phyloP scores from a whole-genome alignment of 495 filamentous ascomycete genomes.

The Penicillium diatomitis region DNA sequence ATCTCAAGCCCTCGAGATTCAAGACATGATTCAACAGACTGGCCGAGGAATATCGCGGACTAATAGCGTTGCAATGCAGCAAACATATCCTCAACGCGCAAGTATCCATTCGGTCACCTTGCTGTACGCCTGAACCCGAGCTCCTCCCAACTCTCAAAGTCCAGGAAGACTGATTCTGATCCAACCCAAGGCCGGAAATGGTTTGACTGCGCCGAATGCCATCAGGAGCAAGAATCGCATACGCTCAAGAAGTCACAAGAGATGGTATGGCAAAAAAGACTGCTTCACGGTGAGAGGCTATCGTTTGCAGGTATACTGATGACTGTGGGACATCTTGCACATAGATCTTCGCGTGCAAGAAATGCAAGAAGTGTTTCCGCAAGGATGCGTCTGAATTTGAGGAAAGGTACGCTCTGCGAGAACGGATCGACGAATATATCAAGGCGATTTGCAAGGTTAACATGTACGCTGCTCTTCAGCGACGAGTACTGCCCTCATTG shows the following conservation, averaged over 20 bases:
- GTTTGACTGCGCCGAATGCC: constrained; percentile 98
- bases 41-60: neutral
- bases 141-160: neutral
- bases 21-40: neutral
- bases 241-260: constrained; percentile 65
- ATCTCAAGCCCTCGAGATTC: constrained; percentile 1
- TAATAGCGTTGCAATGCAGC: constrained; percentile 31
- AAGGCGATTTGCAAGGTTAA: too few relatives aligned
- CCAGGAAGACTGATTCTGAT: neutral
- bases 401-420: constrained; percentile 46
- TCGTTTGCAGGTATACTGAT: too few relatives aligned
- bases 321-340: neutral
- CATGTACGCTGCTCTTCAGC: constrained; percentile 26
- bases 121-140: constrained; percentile 52
- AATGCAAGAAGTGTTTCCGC: constrained; percentile 95
- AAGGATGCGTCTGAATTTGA: constrained; percentile 89
- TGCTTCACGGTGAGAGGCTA: too few relatives aligned
- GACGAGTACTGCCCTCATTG: constrained; percentile 99
- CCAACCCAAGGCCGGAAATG: constrained; percentile 67
- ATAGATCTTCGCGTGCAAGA: constrained; percentile 84
- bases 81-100: constrained; percentile 99
- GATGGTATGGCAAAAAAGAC: constrained; percentile 47
- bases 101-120: constrained; percentile 88
- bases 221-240: constrained; percentile 72
- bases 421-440: too few relatives aligned